These are phyloP conservation scores for Aureobasidium musti DNA, from an alignment of 2,329 filamentous ascomycete genomes.

Conservation along the genomic window DNA sequence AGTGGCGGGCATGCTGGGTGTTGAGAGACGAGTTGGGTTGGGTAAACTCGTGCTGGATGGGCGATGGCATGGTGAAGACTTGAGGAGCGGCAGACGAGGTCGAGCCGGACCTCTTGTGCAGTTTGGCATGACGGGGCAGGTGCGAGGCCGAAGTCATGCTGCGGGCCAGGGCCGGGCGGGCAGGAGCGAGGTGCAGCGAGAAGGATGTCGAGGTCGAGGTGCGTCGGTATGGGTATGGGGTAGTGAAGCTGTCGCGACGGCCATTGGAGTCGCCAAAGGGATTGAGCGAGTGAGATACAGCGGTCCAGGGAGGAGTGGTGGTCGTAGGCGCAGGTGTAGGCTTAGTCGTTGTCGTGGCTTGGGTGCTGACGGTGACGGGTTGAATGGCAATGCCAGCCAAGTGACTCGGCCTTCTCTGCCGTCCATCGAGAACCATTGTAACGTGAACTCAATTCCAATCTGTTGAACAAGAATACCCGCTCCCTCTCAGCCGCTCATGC, in stretches of 20 bases:
- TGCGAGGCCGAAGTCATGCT: constrained; percentile 30
- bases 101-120: constrained; percentile 40
- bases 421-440: constrained; percentile 9
- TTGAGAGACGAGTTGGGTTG: constrained; percentile 23
- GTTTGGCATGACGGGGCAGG: constrained; percentile 32
- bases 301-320: constrained; percentile 10
- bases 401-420: constrained; percentile 13
- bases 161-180: constrained; percentile 21
- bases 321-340: not conserved
- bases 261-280: constrained; percentile 28
- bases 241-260: constrained; percentile 27
- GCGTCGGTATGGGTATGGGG: constrained; percentile 13
- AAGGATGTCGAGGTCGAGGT: constrained; percentile 16
- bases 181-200: constrained; percentile 12
- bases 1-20: constrained; percentile 30
- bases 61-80: constrained; percentile 38
- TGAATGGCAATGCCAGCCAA: constrained; percentile 3
- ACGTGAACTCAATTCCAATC: constrained; percentile 20
- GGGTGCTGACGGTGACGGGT: constrained; percentile 17
- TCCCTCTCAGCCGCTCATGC: constrained; percentile 15
- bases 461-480: constrained; percentile 15
- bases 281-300: constrained; percentile 2
- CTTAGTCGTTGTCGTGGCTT: constrained; percentile 23
- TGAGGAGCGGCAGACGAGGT: constrained; percentile 35
- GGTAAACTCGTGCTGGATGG: constrained; percentile 38